Evolutionary conservation across 257 asterid genomes (phyloP).

Genomic region (Solanum clarkiae): DNA sequence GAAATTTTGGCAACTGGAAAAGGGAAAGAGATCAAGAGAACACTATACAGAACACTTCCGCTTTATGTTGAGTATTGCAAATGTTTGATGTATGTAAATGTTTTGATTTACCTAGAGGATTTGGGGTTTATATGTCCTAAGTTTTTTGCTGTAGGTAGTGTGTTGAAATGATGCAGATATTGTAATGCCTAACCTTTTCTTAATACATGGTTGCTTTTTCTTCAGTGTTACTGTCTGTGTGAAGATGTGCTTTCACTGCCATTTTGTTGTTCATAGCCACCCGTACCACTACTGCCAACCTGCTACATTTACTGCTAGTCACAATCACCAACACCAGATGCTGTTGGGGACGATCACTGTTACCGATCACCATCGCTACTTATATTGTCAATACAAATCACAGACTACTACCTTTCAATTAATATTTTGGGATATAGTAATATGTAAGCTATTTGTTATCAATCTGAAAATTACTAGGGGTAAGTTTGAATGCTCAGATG

Average conservation of each 20-base stretch:
- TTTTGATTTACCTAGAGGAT: too few relatives aligned
- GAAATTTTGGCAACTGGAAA: not conserved
- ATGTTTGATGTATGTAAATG: not conserved
- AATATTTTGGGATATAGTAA: too few relatives aligned
- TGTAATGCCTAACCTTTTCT: too few relatives aligned
- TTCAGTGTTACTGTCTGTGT: not conserved
- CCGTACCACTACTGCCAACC: too few relatives aligned
- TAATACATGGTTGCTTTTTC: not conserved
- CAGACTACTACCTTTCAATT: not conserved
- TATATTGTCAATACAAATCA: too few relatives aligned
- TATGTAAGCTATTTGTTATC: too few relatives aligned
- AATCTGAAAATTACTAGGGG: too few relatives aligned
- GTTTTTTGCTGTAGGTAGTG: not conserved
- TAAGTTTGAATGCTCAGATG: too few relatives aligned
- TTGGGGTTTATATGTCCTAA: not conserved
- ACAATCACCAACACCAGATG: not conserved
- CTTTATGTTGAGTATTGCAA: not conserved
- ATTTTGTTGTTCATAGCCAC: too few relatives aligned
- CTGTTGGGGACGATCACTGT: not conserved
- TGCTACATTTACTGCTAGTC: too few relatives aligned
- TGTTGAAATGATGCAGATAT: not conserved
- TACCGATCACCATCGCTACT: not conserved
- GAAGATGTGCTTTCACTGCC: too few relatives aligned
- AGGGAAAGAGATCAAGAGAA: not conserved
- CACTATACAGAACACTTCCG: not conserved